Evolutionary conservation across 768 basidiomycete genomes (phyloP), one percentile per base, ranked within the genome.

Genomic region (Phallus indusiatus): DNA sequence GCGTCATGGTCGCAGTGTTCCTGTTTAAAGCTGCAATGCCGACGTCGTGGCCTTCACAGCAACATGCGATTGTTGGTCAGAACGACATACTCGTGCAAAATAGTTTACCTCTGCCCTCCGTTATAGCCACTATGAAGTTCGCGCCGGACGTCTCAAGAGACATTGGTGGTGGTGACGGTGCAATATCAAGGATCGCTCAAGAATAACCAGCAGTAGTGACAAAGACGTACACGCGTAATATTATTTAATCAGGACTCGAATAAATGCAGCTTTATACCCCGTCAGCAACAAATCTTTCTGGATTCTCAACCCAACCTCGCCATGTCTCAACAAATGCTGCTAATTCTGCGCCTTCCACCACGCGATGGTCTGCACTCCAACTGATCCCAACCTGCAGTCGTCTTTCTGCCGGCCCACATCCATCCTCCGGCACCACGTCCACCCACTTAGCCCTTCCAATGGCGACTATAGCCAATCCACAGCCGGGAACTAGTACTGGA

Each of bases 271-370:
- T 42, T 74, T 63, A 78, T 12, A 77, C 64, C 0, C 73, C 74
- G 50, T 77, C 77, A 3, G 65, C 88, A 64, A 90, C 78, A 61
- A 91, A 66, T 68, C 86, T 75, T 68, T 78, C 81, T 2, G 92
- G 92, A 1, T 72, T 68, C 72, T 93, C 90, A 16, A 92, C 86
- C 76, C 83, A 90, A 16, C 71, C 74, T 61, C 90, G 81, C 91
- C 91, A 94, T 47, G 77, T 75, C 73, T 93, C 90, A 61, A 91
- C 86, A 68, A 94, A 91, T 63, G 88, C 90, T 55, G 88, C 90
- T 62, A 94, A 68, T 72, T 94, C 91, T 1, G 90, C 91, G 4
- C 91, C 91, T 68, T 94, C 91, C 10, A 93, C 83, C 7, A 94
- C 83, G 16, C 91, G 74, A 71, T 94, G 92, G 64, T 94, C 91